Percentiles rank a stretch among this genome's conserved stretches.
phyloP scores from a whole-genome alignment of 352 stramenopile species.

The Phytophthora pinifolia region DNA sequence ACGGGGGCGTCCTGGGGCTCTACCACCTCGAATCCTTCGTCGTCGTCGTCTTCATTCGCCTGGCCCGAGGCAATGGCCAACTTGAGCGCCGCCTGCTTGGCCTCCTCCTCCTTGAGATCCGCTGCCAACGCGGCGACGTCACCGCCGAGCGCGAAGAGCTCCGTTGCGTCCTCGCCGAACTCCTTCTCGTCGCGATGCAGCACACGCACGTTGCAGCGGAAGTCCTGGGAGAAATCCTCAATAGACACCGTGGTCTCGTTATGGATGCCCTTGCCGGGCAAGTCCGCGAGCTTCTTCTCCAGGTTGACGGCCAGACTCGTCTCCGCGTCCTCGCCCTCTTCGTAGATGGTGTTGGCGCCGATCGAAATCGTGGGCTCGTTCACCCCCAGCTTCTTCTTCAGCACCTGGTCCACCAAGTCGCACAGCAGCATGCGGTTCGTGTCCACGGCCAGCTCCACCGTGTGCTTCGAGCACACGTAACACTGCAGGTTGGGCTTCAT shows the following conservation, averaged over 20 bases:
- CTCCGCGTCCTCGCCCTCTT: slow-evolving; percentile 94
- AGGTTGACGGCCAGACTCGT: slow-evolving; percentile 85
- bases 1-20: slow-evolving; percentile 14
- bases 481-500: slow-evolving; percentile 92
- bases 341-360: slow-evolving; percentile 90
- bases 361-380: slow-evolving; percentile 90
- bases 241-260: slow-evolving; percentile 92
- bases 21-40: slow-evolving; percentile 34
- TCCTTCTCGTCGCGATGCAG: slow-evolving; percentile 61
- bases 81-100: slow-evolving; percentile 35
- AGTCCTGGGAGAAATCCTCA: slow-evolving; percentile 96
- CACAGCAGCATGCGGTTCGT: slow-evolving; percentile 82
- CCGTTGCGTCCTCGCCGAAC: slow-evolving; percentile 67
- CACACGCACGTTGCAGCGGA: slow-evolving; percentile 83
- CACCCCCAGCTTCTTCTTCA: slow-evolving; percentile 89
- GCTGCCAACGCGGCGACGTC: slow-evolving; percentile 62
- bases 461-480: slow-evolving; percentile 95
- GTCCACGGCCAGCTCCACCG: slow-evolving; percentile 90
- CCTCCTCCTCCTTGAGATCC: slow-evolving; percentile 40
- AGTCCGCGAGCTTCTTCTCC: slow-evolving; percentile 80
- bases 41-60: slow-evolving; percentile 22
- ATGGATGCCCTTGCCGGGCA: slow-evolving; percentile 92
- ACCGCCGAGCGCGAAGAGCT: slow-evolving; percentile 77
- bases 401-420: slow-evolving; percentile 76
- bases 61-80: slow-evolving; percentile 7